Conservation (phyloP, 192 early-diverging fungal genomes). For the Coemansia sp. region DNA sequence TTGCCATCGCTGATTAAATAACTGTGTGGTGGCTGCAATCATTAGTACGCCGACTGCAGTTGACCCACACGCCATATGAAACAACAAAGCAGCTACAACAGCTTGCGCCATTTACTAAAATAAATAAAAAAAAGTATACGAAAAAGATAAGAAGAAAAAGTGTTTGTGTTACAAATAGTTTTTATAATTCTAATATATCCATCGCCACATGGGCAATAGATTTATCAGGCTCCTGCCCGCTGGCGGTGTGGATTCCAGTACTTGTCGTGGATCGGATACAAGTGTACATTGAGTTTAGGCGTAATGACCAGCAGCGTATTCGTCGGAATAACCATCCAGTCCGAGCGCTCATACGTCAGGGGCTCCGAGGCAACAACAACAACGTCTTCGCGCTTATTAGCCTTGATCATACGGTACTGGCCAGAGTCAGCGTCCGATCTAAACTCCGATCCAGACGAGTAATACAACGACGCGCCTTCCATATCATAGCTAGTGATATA, state of each 20-base stretch:
- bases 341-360: slow-evolving; percentile 77
- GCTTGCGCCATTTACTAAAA: slow-evolving; percentile 1
- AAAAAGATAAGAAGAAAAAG: background rate
- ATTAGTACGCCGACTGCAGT: slow-evolving; percentile 17
- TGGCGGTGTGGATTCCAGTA: slow-evolving; percentile 54
- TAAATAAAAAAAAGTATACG: background rate
- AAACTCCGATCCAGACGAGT: slow-evolving; percentile 78
- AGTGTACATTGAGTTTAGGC: slow-evolving; percentile 71
- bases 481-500: slow-evolving; percentile 69
- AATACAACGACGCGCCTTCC: slow-evolving; percentile 77
- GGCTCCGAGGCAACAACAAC: slow-evolving; percentile 80
- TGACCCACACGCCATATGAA: slow-evolving; percentile 22
- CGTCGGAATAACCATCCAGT: slow-evolving; percentile 79
- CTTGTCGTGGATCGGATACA: slow-evolving; percentile 74
- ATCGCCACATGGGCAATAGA: background rate
- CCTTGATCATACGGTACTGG: slow-evolving; percentile 71
- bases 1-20: slow-evolving; percentile 35
- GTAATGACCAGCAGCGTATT: slow-evolving; percentile 77
- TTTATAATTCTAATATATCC: background rate
- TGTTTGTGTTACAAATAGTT: background rate
- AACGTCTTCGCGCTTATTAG: slow-evolving; percentile 74
- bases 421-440: slow-evolving; percentile 57
- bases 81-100: slow-evolving; percentile 2
- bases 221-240: background rate
- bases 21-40: slow-evolving; percentile 4